Evolutionary conservation across 768 basidiomycete genomes (phyloP).

Genomic region (Dioszegia crocea): DNA sequence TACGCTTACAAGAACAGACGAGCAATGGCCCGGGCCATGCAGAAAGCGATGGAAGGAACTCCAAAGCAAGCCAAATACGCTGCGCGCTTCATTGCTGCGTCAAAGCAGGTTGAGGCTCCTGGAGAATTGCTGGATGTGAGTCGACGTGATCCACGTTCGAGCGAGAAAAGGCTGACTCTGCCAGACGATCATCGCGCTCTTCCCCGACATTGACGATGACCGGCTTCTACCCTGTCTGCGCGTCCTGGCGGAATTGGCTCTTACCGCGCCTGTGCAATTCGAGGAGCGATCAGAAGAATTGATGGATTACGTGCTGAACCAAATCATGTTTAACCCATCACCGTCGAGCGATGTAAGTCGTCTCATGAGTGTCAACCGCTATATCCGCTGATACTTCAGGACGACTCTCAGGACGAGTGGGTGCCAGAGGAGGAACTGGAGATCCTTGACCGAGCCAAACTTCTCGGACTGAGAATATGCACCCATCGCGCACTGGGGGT

Average conservation of each 20-base stretch:
- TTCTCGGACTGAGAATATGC: slow-evolving; percentile 73
- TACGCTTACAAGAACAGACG: slow-evolving; percentile 53
- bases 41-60: slow-evolving; percentile 61
- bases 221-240: slow-evolving; percentile 64
- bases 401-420: slow-evolving; percentile 61
- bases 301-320: slow-evolving; percentile 58
- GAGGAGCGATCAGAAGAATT: slow-evolving; percentile 73
- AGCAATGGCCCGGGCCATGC: slow-evolving; percentile 62
- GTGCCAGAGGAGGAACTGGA: slow-evolving; percentile 63
- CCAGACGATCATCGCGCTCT: slow-evolving; percentile 7
- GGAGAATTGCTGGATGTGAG: slow-evolving; percentile 63
- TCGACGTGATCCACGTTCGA: background rate
- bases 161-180: background rate
- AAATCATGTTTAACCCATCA: slow-evolving; percentile 28
- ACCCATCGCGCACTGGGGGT: slow-evolving; percentile 74
- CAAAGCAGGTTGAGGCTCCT: slow-evolving; percentile 57
- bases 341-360: slow-evolving; percentile 33
- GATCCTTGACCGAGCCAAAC: slow-evolving; percentile 62
- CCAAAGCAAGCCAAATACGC: slow-evolving; percentile 78
- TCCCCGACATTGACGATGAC: slow-evolving; percentile 49
- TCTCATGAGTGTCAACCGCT: background rate
- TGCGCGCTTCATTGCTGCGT: slow-evolving; percentile 65
- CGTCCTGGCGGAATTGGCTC: slow-evolving; percentile 70
- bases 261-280: slow-evolving; percentile 65
- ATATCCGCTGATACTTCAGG: slow-evolving; percentile 13